phyloP scores from a whole-genome alignment of 345 rosid genomes.

The Carallia pectinifolia region DNA sequence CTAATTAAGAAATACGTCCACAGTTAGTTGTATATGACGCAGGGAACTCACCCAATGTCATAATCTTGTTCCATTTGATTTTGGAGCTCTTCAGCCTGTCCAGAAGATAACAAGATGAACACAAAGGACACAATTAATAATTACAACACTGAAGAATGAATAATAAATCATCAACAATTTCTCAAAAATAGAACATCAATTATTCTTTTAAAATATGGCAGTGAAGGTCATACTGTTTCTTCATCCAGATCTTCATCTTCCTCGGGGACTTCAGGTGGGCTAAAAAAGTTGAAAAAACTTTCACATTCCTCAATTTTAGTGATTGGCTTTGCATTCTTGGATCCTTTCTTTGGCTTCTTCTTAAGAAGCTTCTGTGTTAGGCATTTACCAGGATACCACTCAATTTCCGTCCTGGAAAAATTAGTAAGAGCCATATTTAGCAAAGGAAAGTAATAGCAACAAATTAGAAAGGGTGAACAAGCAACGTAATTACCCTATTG shows the following conservation, averaged over 20 bases:
- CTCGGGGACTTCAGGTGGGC: constrained; percentile 92
- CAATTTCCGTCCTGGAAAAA: constrained; percentile 75
- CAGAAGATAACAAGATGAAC: constrained; percentile 4
- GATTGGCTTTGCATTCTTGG: constrained; percentile 83
- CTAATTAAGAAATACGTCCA: constrained; percentile 9
- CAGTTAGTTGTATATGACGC: not conserved
- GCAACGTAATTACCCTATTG: constrained; percentile 61
- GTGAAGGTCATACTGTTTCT: constrained; percentile 54
- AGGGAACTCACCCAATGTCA: constrained; percentile 71
- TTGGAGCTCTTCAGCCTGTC: constrained; percentile 95
- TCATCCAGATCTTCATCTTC: constrained; percentile 93
- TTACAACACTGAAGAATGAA: constrained; percentile 7
- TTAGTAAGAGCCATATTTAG: constrained; percentile 7
- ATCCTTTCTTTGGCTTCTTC: constrained; percentile 96
- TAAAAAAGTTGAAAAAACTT: constrained; percentile 94
- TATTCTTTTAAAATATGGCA: not conserved
- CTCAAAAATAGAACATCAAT: not conserved
- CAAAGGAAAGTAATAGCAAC: not conserved
- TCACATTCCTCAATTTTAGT: constrained; percentile 89
- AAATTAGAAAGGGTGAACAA: not conserved
- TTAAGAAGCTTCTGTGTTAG: constrained; percentile 87
- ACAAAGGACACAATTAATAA: not conserved
- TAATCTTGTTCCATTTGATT: constrained; percentile 97
- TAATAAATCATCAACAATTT: not conserved
- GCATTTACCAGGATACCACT: constrained; percentile 93